Conservation (phyloP, 2,329 filamentous ascomycete species). For the Ustulina deusta region DNA sequence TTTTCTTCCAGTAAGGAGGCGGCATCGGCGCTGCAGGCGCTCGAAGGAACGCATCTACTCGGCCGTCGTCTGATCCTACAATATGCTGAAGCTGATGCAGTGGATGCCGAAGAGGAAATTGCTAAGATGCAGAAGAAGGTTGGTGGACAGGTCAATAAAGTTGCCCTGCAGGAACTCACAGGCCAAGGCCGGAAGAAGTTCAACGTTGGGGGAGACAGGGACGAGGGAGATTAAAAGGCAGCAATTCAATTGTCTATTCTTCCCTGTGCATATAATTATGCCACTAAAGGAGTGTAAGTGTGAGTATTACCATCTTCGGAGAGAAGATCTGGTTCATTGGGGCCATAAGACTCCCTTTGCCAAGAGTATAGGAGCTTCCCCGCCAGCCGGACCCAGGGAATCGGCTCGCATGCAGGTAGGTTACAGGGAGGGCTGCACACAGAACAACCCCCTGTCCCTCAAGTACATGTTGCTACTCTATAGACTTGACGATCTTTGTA, state of each 20-base stretch:
- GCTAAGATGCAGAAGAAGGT: slow-evolving; percentile 97
- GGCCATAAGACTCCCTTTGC: slow-evolving; percentile 43
- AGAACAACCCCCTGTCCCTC: slow-evolving; percentile 39
- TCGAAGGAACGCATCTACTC: slow-evolving; percentile 92
- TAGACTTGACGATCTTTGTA: slow-evolving; percentile 46
- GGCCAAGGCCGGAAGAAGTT: slow-evolving; percentile 88
- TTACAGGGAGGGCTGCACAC: slow-evolving; percentile 39
- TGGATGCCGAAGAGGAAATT: slow-evolving; percentile 96
- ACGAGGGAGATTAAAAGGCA: slow-evolving; percentile 60
- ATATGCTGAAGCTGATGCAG: slow-evolving; percentile 87
- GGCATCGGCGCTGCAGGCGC: slow-evolving; percentile 86
- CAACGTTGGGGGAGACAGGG: slow-evolving; percentile 80
- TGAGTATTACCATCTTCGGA: slow-evolving; percentile 45
- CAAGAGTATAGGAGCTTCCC: slow-evolving; percentile 34
- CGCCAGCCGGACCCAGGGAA: slow-evolving; percentile 40
- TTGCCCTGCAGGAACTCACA: slow-evolving; percentile 89
- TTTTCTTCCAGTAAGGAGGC: slow-evolving; percentile 94
- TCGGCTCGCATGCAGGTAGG: slow-evolving; percentile 35
- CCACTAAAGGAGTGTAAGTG: slow-evolving; percentile 44
- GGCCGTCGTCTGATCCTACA: slow-evolving; percentile 91
- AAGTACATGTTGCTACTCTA: slow-evolving; percentile 45
- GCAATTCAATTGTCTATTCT: slow-evolving; percentile 48
- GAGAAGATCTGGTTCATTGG: slow-evolving; percentile 46
- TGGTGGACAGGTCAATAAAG: slow-evolving; percentile 88
- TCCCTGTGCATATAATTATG: slow-evolving; percentile 46